Evolutionary conservation across 768 basidiomycete genomes (phyloP).

Genomic region (Tulasnella sp.): DNA sequence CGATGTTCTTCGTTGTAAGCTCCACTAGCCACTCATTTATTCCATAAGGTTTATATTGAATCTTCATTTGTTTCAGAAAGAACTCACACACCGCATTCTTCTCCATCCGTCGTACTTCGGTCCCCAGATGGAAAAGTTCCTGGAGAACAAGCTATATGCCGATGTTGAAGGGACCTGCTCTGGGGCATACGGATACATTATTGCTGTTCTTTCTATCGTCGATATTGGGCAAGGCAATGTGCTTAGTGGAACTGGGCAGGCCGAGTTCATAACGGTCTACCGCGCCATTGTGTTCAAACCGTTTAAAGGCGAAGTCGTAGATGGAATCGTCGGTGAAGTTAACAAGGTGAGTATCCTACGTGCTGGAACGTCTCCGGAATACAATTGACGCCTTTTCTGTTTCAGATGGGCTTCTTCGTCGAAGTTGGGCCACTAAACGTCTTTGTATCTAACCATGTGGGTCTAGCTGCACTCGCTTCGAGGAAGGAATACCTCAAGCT

Average conservation of each 20-base stretch:
- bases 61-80: constrained; percentile 57
- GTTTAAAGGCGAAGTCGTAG: constrained; percentile 99
- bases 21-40: neutral
- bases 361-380: neutral
- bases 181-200: constrained; percentile 91
- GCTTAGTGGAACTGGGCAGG: constrained; percentile 85
- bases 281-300: constrained; percentile 98
- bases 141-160: constrained; percentile 87
- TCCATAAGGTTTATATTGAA: neutral
- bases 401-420: constrained; percentile 96
- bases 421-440: constrained; percentile 92
- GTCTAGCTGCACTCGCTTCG: constrained; percentile 31
- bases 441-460: constrained; percentile 93
- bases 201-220: constrained; percentile 83
- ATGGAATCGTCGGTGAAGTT: constrained; percentile 92
- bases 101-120: constrained; percentile 98
- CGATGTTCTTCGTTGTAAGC: constrained; percentile 19
- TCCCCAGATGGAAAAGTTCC: constrained; percentile 88
- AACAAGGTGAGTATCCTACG: constrained; percentile 66
- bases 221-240: constrained; percentile 94
- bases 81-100: constrained; percentile 94
- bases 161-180: constrained; percentile 98
- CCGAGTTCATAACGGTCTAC: constrained; percentile 92
- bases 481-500: neutral
- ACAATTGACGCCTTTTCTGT: neutral